Base-by-base conservation (phyloP, 768 basidiomycete species). In the Russula sp. region DNA sequence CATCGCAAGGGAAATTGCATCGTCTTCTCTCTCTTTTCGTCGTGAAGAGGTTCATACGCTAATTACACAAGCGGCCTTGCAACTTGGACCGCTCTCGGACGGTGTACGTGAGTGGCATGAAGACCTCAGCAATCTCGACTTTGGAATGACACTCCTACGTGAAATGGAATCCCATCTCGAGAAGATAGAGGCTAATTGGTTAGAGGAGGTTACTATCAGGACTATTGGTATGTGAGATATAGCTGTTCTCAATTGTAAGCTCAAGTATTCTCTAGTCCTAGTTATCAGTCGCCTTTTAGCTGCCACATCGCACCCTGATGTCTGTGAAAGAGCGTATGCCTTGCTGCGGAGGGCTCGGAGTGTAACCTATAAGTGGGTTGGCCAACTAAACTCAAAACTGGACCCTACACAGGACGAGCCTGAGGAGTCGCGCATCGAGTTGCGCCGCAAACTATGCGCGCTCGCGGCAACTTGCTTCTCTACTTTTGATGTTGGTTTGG, bases 1-100 rank as follows among this genome's bases (percentile, higher is more conserved):
- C 61, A 77, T 84, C 44, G 61, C 75, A 13, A 75, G 78, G n/a
- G 80, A 80, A 63, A 65, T 84, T n/a, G 73, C 73, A 7, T 72
- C 73, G 7, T 71, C 74, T 22, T 66, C 68, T 0, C 64, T 84
- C 58, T 75, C 73, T 9, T 78, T 84, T 59, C 70, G 72, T 27
- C 60, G 67, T 8, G 71, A 72, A 0, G 78, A 77, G 18, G 77
- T 84, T 0, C 74, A 80, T 61, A 58, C 73, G 77, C 80, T 27
- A 27, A 27, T 27, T 27, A 27, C 27, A 27, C 27, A 27, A 27
- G 27, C 27, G 27, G 27, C 27, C 27, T 27, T 27, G 27, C 27
- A 27, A 27, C 1, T 27, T 27, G 27, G 27, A 27, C 27, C 27
- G 27, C 27, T 27, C 27, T 27, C 27, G 27, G 27, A 27, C 27